Base-by-base conservation (phyloP, 768 basidiomycete species). In the Mycena leptocephala region DNA sequence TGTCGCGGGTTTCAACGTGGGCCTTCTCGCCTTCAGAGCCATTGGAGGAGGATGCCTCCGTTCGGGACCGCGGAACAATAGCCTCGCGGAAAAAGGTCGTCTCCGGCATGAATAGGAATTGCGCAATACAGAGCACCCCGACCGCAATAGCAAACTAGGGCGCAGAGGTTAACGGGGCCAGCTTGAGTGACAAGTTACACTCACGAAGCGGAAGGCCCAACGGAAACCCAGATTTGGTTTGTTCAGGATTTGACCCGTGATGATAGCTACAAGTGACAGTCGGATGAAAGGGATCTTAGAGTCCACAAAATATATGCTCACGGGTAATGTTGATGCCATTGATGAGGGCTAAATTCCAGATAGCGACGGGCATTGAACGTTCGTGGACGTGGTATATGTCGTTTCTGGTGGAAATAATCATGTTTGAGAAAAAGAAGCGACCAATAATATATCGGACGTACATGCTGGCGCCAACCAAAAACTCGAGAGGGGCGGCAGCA, bases 391-490 rank as follows among this genome's bases (percentile, higher is more conserved):
- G 59, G 48, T 74, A 74, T 0, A 74, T 55, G 30, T 74, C 73
- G 48, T 74, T 74, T 62, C 72, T 74, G n/a, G 20, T 11, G n/a
- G 28, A 33, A 59, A 46, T 7, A 7, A 18, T 59, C 2, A 59
- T 33, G 2, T 26, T 26, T 30, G 3, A 28, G 24, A 13, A n/a
- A 3, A 26, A 11, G 22, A 32, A 13, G 14, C 18, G 64, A 43
- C 18, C 3, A 35, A 1, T 13, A 9, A 5, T 26, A 30, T n/a
- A n/a, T n/a, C n/a, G 56, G 4, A 68, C 72, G n/a, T 8, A 74
- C 72, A 74, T 74, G 73, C 73, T 74, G 22, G 73, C 73, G 28
- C 73, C 73, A 37, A 74, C 73, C 66, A 74, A 62, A 22, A 69
- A 74, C n/a, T 74, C 73, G 6, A 74, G 73, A 30, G 73, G 73